Percentiles rank a stretch among this genome's conserved stretches.
Conservation (phyloP, 495 filamentous ascomycete genomes). For the Penicillium pancosmium region DNA sequence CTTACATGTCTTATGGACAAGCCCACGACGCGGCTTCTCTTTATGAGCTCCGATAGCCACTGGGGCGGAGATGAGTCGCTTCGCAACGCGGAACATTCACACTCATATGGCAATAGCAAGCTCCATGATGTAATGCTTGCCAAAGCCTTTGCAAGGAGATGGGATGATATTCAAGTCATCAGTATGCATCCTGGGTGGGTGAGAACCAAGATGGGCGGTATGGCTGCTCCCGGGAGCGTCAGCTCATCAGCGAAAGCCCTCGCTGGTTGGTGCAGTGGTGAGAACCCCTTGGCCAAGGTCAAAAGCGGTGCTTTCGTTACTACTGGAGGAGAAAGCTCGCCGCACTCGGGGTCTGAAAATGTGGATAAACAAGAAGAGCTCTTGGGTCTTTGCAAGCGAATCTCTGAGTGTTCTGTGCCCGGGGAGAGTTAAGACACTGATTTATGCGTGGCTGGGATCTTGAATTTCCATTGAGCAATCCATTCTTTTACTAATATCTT, state of each 20-base stretch:
- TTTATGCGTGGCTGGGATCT: too few species aligned
- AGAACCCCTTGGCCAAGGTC: slow-evolving; percentile 28
- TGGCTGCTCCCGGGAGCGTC: slow-evolving; percentile 46
- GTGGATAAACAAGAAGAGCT: slow-evolving; percentile 37
- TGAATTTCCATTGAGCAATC: too few species aligned
- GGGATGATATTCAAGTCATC: slow-evolving; percentile 50
- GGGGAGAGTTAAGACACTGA: background rate
- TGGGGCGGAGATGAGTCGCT: slow-evolving; percentile 47
- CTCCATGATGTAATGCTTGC: slow-evolving; percentile 57
- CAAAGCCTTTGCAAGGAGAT: slow-evolving; percentile 53
- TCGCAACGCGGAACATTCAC: slow-evolving; percentile 35
- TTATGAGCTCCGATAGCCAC: slow-evolving; percentile 55
- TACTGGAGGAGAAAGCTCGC: slow-evolving; percentile 24
- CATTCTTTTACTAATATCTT: too few species aligned
- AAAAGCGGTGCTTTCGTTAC: slow-evolving; percentile 34
- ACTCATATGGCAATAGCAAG: slow-evolving; percentile 55
- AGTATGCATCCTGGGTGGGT: slow-evolving; percentile 66
- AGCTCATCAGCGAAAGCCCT: slow-evolving; percentile 49
- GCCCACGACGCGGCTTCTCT: slow-evolving; percentile 52
- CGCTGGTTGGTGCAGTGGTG: slow-evolving; percentile 47
- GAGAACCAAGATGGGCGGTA: slow-evolving; percentile 62
- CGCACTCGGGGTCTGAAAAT: slow-evolving; percentile 32
- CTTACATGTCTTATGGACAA: slow-evolving; percentile 54
- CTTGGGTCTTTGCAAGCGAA: slow-evolving; percentile 32
- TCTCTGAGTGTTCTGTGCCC: slow-evolving; percentile 31